Evolutionary conservation across 495 filamentous ascomycete species (phyloP), one percentile per base, ranked within the genome.

Genomic region (Neurospora cerealis): DNA sequence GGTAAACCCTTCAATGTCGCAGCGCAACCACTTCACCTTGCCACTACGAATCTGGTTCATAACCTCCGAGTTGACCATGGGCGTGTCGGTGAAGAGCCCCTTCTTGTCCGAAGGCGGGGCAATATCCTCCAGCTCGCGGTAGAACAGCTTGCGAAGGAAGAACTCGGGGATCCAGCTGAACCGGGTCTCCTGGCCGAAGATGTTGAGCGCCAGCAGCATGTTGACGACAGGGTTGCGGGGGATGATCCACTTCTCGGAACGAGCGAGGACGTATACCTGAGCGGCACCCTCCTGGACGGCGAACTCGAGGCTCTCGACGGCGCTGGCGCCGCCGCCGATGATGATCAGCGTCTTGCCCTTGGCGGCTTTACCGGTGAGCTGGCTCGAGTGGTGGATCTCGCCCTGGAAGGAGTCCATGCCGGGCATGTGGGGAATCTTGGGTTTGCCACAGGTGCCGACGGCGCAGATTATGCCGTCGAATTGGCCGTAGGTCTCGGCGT

Each of bases 191-290:
- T 90, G 87, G 7, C 93, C 93, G 74, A 94, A 91, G 72, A 95
- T 87, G 78, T 97, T 97, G 73, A 93, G 80, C 1, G 91, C 86
- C 13, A 97, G 85, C 28, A 96, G 84, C 9, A 89, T 85, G 78
- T 96, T 91, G 40, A 94, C 84, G 17, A 95, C 46, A 4, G 91
- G 83, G 75, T 95, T 94, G 17, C 93, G 89, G 4, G 93, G 93
- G 72, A 96, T 95, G 71, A 96, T 91, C 93, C 93, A 96, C 83
- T 96, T 96, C 78, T 96, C 93, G 34, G 88, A 91, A 19, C 93
- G 87, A 1, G 93, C 89, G 6, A 96, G 86, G 21, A 97, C 89
- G 74, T 91, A 89, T 2, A 92, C 90, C 75, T 91, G 89, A 8
- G 82, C 82, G 0, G 93, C 93, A 2, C 88, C 86, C 48, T 89